phyloP scores from a whole-genome alignment of 2,329 filamentous ascomycete species.

The Botryotinia globosa region DNA sequence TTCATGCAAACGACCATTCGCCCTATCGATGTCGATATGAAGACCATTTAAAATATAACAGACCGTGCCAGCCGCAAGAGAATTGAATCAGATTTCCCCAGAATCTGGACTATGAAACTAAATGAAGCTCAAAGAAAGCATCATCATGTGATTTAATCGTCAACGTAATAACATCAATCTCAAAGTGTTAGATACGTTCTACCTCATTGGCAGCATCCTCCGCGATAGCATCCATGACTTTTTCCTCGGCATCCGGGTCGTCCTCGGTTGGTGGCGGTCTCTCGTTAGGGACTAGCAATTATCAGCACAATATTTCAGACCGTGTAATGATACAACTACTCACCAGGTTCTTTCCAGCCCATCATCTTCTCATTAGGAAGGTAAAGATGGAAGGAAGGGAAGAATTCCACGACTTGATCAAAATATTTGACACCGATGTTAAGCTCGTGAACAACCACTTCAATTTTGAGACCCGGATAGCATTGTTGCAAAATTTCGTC shows the following conservation, averaged over 20 bases:
- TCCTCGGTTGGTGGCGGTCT: slow-evolving; percentile 36
- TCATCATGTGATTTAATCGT: neutral
- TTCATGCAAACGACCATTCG: neutral
- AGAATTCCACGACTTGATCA: slow-evolving; percentile 53
- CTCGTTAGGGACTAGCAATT: slow-evolving; percentile 29
- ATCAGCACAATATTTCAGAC: slow-evolving; percentile 13
- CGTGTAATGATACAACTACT: neutral
- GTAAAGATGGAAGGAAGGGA: slow-evolving; percentile 62
- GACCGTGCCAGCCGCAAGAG: neutral
- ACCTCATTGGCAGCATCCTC: slow-evolving; percentile 20
- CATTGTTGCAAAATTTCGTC: slow-evolving; percentile 55
- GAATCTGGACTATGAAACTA: neutral
- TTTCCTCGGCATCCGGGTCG: slow-evolving; percentile 35
- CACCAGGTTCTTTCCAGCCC: slow-evolving; percentile 58
- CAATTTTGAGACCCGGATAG: slow-evolving; percentile 63
- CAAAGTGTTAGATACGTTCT: neutral
- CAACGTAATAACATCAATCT: neutral
- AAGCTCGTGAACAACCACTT: slow-evolving; percentile 53
- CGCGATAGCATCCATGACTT: slow-evolving; percentile 22
- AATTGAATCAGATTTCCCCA: neutral
- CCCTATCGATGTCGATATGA: neutral
- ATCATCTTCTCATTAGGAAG: slow-evolving; percentile 69
- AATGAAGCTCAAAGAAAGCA: neutral
- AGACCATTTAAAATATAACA: neutral
- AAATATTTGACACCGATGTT: slow-evolving; percentile 63